These are phyloP conservation scores for Trypanosoma lewisi DNA, from an alignment of 208 protist genomes.

Conservation along the genomic window DNA sequence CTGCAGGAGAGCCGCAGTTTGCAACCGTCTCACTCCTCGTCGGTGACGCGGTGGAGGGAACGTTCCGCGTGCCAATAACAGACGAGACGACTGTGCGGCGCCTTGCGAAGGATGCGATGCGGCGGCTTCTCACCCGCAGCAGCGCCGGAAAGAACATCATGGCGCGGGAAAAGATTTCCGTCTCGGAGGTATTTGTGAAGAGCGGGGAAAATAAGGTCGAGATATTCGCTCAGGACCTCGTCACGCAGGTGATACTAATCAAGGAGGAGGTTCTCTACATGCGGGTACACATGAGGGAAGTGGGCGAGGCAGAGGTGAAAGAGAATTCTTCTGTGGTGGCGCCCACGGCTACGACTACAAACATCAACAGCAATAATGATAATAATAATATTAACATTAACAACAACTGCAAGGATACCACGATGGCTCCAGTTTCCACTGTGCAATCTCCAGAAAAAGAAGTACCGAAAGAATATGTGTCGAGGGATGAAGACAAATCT, in stretches of 20 bases:
- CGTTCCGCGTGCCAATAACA: constrained; percentile 76
- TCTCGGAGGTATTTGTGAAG: constrained; percentile 75
- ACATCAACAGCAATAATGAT: background rate
- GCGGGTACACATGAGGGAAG: constrained; percentile 31
- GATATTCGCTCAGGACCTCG: constrained; percentile 74
- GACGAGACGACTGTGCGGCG: constrained; percentile 64
- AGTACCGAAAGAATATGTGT: background rate
- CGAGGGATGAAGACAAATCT: background rate
- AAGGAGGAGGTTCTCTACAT: constrained; percentile 75
- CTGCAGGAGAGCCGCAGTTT: constrained; percentile 49
- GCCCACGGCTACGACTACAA: background rate
- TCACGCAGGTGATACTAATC: constrained; percentile 44
- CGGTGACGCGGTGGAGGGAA: constrained; percentile 32
- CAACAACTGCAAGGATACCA: background rate
- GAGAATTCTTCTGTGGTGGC: background rate
- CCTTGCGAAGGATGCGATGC: constrained; percentile 83
- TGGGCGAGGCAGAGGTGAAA: background rate
- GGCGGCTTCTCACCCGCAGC: constrained; percentile 59
- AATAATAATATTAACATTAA: background rate
- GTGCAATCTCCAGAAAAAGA: background rate
- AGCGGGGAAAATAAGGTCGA: constrained; percentile 53
- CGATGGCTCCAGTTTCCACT: background rate
- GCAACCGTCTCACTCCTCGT: constrained; percentile 72
- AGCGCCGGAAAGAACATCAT: constrained; percentile 17
- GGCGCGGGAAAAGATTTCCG: constrained; percentile 33